These are phyloP conservation scores for Colletotrichum scovillei DNA, from an alignment of 2,329 filamentous ascomycete genomes.

Conservation along the genomic window DNA sequence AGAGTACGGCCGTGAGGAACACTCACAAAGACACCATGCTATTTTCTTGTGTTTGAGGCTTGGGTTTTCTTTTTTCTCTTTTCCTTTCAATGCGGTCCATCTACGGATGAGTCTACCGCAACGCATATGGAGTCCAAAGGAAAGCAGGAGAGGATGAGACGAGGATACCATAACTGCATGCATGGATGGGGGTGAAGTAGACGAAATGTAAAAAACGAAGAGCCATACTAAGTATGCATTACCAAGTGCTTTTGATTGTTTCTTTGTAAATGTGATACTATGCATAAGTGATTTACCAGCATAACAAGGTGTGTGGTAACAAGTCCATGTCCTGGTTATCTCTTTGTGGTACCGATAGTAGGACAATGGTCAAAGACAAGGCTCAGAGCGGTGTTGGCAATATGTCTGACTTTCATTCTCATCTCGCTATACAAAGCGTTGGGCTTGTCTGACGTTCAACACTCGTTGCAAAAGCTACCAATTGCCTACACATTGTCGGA, in stretches of 20 bases:
- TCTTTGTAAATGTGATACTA: not conserved
- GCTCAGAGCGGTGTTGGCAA: too few species aligned
- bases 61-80: not conserved
- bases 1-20: not conserved
- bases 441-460: too few species aligned
- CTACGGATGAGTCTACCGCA: slow-evolving; percentile 28
- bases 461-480: too few species aligned
- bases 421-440: too few species aligned
- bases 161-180: slow-evolving; percentile 33
- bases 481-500: too few species aligned
- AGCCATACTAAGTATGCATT: slow-evolving; percentile 19
- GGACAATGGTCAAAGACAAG: too few species aligned
- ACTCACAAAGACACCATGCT: slow-evolving; percentile 7
- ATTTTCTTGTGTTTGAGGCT: not conserved
- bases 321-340: not conserved
- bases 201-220: slow-evolving; percentile 25
- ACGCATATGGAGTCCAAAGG: slow-evolving; percentile 30
- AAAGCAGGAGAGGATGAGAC: slow-evolving; percentile 14
- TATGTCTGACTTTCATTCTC: too few species aligned
- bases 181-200: slow-evolving; percentile 17
- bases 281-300: not conserved
- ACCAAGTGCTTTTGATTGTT: not conserved
- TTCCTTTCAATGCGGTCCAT: slow-evolving; percentile 11
- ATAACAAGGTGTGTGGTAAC: not conserved
- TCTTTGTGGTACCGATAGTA: too few species aligned